Base-by-base conservation (phyloP, 306 rosid species). In the Mucuna pruriens region DNA sequence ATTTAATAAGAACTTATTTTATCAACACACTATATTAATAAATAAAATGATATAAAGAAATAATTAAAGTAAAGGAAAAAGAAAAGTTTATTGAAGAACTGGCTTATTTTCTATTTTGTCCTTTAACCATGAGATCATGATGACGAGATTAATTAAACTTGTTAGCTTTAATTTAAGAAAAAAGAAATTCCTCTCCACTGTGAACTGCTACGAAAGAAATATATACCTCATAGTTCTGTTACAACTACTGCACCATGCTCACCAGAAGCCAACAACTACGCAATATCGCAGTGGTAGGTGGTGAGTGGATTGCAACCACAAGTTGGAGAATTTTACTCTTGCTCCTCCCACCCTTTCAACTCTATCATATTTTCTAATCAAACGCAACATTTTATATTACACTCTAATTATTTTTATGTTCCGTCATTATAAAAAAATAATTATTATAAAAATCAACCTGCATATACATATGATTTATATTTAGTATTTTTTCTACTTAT, bases 281-380 rank as follows among this genome's bases (percentile, higher is more conserved):
- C 76, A 75, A 36, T 70, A 38, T 31, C 12, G 31, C 42, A 13
- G 77, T 75, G 85, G 85, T 82, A 82, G 85, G 85, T 82, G 85
- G 64, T 22, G 39, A 67, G 48, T 75, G 39, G 25, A 44, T 75
- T 20, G 29, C 63, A 13, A 75, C 77, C 85, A 31, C 57, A 66
- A 44, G 55, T 67, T 57, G 4, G 13, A 46, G 67, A 51, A 10
- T 16, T 52, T 39, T 23, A 55, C 6, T 48, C 16, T 60, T 44
- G 17, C 19, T 11, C 23, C 34, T 46, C 42, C 39, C 29, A 23
- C 39, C 64, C 64, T 72, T 72, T 72, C 33, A 52, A 55, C 55
- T 9, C 9, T 6, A 10, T 20, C 6, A 60, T 1, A 7, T 9
- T 71, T 71, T 71, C 57, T 20, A 22, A 36, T 19, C 12, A 48